These are phyloP conservation scores for Coemansia sp. DNA, from an alignment of 192 early-diverging fungal genomes.

Conservation along the genomic window DNA sequence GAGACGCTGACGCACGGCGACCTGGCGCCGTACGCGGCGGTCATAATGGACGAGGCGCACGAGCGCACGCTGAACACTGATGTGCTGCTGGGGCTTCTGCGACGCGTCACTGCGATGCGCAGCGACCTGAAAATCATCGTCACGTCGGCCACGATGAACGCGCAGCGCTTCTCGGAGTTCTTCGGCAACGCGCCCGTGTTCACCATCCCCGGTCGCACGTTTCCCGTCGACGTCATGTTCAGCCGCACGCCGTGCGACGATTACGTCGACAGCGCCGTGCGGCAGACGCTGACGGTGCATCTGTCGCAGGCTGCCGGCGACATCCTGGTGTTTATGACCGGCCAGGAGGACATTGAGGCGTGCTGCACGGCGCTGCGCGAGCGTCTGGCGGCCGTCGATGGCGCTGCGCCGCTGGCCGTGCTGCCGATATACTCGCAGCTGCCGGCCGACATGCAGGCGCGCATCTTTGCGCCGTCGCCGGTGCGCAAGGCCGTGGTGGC, in stretches of 20 bases:
- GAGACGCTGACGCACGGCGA: constrained; percentile 86
- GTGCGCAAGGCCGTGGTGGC: constrained; percentile 91
- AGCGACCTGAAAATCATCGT: no score
- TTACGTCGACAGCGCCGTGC: constrained; percentile 92
- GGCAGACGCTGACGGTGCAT: constrained; percentile 95
- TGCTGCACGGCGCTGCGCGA: constrained; percentile 69
- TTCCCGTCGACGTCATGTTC: constrained; percentile 93
- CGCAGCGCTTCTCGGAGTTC: constrained; percentile 89
- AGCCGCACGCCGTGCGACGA: constrained; percentile 93
- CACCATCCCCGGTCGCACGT: no score
- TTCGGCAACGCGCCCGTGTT: constrained; percentile 92
- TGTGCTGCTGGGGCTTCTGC: no score
- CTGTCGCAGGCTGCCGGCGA: constrained; percentile 91
- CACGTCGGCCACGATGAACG: constrained; percentile 63
- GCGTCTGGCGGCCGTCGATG: constrained; percentile 60
- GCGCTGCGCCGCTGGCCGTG: constrained; percentile 71
- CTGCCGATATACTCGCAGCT: constrained; percentile 93
- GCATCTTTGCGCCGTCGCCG: constrained; percentile 92
- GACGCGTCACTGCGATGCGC: constrained; percentile 64
- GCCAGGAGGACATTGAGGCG: constrained; percentile 98
- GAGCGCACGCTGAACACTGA: constrained; percentile 95
- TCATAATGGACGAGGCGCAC: constrained; percentile 98
- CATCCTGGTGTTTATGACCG: constrained; percentile 92
- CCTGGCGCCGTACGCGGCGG: constrained; percentile 82
- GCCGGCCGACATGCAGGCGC: constrained; percentile 91